phyloP scores from a whole-genome alignment of 2,329 filamentous ascomycete genomes.

The Grosmannia huntii region DNA sequence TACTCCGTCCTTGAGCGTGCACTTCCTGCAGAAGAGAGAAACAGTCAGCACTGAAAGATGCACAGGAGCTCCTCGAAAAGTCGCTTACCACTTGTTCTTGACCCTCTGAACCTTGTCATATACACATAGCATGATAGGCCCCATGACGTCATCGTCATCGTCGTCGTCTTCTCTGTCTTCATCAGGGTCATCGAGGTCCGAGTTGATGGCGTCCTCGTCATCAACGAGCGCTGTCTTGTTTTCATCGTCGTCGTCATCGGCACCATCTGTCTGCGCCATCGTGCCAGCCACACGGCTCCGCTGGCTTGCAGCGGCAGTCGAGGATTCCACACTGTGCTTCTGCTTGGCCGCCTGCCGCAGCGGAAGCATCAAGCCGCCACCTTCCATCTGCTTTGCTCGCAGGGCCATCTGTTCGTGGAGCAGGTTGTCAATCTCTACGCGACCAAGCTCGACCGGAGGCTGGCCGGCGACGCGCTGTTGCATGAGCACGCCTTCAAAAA shows the following conservation, averaged over 20 bases:
- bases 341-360: slow-evolving; percentile 41
- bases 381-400: slow-evolving; percentile 56
- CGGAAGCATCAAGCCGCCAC: slow-evolving; percentile 63
- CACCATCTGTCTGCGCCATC: slow-evolving; percentile 45
- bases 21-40: slow-evolving; percentile 56
- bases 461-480: slow-evolving; percentile 41
- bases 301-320: slow-evolving; percentile 4
- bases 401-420: slow-evolving; percentile 57
- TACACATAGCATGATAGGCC: slow-evolving; percentile 94
- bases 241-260: slow-evolving; percentile 43
- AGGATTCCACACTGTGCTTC: slow-evolving; percentile 12
- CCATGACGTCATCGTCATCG: slow-evolving; percentile 71
- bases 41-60: slow-evolving; percentile 1
- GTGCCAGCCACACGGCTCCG: neutral
- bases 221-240: slow-evolving; percentile 47
- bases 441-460: slow-evolving; percentile 39
- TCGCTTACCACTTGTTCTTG: slow-evolving; percentile 83
- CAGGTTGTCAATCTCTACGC: slow-evolving; percentile 53
- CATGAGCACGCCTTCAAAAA: slow-evolving; percentile 47
- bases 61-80: neutral
- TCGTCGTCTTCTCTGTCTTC: slow-evolving; percentile 75
- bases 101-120: slow-evolving; percentile 98
- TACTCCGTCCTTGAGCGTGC: slow-evolving; percentile 91
- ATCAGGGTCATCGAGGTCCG: slow-evolving; percentile 89
- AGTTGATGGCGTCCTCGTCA: slow-evolving; percentile 96